These are phyloP conservation scores for Fusarium torulosum DNA, from an alignment of 2,329 filamentous ascomycete species.

Conservation along the genomic window DNA sequence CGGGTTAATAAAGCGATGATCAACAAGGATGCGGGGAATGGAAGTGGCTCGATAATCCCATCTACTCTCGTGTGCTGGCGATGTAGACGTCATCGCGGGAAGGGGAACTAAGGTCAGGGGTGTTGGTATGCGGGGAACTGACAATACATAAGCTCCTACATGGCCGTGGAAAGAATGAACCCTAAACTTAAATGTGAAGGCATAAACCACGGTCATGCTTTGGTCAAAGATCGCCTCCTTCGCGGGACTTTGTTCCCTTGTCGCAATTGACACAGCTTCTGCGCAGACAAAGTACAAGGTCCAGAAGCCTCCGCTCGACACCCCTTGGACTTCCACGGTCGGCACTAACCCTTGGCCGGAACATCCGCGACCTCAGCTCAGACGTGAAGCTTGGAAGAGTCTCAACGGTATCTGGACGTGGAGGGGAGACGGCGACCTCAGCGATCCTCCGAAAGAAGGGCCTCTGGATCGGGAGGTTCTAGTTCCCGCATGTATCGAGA, in stretches of 20 bases:
- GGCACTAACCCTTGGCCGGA: slow-evolving; percentile 69
- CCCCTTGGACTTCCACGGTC: slow-evolving; percentile 65
- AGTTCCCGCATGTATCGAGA: slow-evolving; percentile 60
- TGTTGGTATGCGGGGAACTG: slow-evolving; percentile 6
- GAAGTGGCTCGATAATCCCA: slow-evolving; percentile 2
- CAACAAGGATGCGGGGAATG: slow-evolving; percentile 9
- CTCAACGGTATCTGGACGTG: slow-evolving; percentile 72
- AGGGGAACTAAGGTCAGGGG: not conserved
- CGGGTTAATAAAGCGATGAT: slow-evolving; percentile 16
- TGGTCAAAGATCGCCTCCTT: slow-evolving; percentile 6
- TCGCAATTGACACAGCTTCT: not conserved
- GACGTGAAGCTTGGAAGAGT: slow-evolving; percentile 65
- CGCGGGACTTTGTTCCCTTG: not conserved
- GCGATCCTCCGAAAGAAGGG: slow-evolving; percentile 9
- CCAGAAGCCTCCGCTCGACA: slow-evolving; percentile 59
- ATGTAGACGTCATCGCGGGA: slow-evolving; percentile 20
- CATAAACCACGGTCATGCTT: slow-evolving; percentile 7
- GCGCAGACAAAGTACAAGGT: slow-evolving; percentile 52
- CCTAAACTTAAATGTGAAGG: not conserved
- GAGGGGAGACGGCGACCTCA: slow-evolving; percentile 48
- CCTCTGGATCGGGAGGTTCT: slow-evolving; percentile 54
- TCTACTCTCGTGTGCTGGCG: not conserved
- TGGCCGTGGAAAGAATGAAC: not conserved
- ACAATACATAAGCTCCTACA: slow-evolving; percentile 10
- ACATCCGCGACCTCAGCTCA: slow-evolving; percentile 68